Evolutionary conservation across 495 filamentous ascomycete species (phyloP).

Genomic region (Chaetomidium leptoderma): DNA sequence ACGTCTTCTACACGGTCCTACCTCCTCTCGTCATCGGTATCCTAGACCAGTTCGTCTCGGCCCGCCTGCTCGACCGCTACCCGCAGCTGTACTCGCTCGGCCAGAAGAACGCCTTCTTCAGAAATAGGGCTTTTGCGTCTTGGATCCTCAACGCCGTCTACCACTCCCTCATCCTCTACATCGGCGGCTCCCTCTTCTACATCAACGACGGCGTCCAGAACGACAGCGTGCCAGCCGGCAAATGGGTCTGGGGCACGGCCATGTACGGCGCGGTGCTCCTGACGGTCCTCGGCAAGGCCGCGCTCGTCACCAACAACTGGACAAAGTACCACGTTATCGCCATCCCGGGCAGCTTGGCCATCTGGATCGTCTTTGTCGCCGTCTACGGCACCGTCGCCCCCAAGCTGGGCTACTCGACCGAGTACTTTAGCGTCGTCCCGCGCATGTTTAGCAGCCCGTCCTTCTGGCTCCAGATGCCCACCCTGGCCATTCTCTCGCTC

Average conservation of each 20-base stretch:
- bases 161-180: conserved; percentile 88
- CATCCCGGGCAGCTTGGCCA: conserved; percentile 85
- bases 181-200: conserved; percentile 76
- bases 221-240: conserved; percentile 76
- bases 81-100: conserved; percentile 93
- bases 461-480: conserved; percentile 84
- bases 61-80: conserved; percentile 92
- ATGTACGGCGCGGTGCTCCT: conserved; percentile 87
- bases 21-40: conserved; percentile 95
- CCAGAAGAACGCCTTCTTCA: conserved; percentile 91
- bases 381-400: conserved; percentile 90
- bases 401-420: conserved; percentile 72
- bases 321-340: conserved; percentile 96
- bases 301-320: conserved; percentile 94
- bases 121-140: conserved; percentile 79
- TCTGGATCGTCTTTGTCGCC: conserved; percentile 88
- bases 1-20: conserved; percentile 94
- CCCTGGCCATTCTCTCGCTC: conserved; percentile 80
- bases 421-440: conserved; percentile 81
- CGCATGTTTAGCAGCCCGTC: conserved; percentile 73
- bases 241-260: conserved; percentile 96
- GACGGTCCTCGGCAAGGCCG: conserved; percentile 93
- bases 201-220: conserved; percentile 66
- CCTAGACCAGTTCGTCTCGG: conserved; percentile 96
- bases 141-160: conserved; percentile 95